phyloP scores from a whole-genome alignment of 805 yeast genomes.

The Teunomyces panamensis region DNA sequence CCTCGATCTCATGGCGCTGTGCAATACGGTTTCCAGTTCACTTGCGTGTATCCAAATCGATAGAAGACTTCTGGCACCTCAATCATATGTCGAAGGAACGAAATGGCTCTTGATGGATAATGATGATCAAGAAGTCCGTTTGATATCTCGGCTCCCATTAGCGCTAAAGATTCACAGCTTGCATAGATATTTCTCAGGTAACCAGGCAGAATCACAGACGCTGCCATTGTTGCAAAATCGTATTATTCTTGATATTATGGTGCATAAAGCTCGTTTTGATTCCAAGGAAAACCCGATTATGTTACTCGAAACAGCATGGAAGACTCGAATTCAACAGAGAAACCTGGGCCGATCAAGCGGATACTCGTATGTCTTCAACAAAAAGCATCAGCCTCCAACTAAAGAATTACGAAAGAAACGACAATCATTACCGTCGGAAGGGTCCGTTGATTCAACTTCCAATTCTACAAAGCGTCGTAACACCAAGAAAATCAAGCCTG shows the following conservation, averaged over 20 bases:
- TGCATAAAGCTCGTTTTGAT: not conserved
- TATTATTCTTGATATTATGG: conserved; percentile 1
- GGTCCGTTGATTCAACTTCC: not conserved
- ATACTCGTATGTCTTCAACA: conserved; percentile 1
- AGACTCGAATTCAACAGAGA: not conserved
- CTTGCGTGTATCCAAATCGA: conserved; percentile 10
- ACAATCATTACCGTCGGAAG: not conserved
- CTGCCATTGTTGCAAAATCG: not conserved
- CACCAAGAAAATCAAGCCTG: conserved; percentile 10
- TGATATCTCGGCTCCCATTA: conserved; percentile 9
- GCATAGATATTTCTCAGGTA: conserved; percentile 4
- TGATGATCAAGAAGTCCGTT: not conserved
- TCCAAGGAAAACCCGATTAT: not conserved
- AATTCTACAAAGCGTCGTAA: not conserved
- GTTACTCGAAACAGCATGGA: conserved; percentile 3
- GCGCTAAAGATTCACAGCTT: conserved; percentile 11
- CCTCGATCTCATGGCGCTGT: not conserved
- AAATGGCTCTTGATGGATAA: conserved; percentile 11
- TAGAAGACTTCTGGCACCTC: not conserved
- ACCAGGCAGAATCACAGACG: not conserved
- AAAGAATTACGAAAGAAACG: not conserved
- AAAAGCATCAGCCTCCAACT: not conserved
- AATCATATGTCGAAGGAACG: conserved; percentile 7
- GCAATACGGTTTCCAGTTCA: not conserved
- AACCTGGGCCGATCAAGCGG: not conserved